phyloP scores from a whole-genome alignment of 257 asterid genomes.

The Marsdenia floribunda region DNA sequence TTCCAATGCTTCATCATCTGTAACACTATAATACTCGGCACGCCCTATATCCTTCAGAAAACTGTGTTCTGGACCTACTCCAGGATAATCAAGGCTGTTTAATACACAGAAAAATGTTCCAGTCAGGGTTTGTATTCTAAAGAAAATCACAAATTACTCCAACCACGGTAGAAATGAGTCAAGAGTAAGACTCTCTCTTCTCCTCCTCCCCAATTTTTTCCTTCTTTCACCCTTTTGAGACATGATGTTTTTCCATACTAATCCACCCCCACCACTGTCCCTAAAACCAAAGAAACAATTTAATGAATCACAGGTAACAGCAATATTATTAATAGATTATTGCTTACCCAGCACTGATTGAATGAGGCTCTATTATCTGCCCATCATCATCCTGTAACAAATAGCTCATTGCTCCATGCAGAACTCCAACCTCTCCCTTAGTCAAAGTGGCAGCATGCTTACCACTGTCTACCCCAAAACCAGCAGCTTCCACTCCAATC shows the following conservation, averaged over 20 bases:
- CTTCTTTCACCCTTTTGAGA: neutral
- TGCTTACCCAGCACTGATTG: slow-evolving; percentile 86
- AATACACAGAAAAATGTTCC: neutral
- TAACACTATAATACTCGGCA: slow-evolving; percentile 73
- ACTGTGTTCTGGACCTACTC: slow-evolving; percentile 98
- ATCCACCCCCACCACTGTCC: neutral
- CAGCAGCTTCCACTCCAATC: slow-evolving; percentile 96
- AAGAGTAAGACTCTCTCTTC: neutral
- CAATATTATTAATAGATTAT: neutral
- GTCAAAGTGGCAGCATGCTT: slow-evolving; percentile 95
- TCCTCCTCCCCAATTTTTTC: too few relatives aligned
- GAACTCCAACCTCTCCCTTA: slow-evolving; percentile 84
- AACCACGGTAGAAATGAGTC: neutral
- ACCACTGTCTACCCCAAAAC: slow-evolving; percentile 87
- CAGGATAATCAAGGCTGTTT: slow-evolving; percentile 77
- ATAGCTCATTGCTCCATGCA: slow-evolving; percentile 98
- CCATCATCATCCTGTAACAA: slow-evolving; percentile 93
- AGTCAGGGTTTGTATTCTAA: neutral
- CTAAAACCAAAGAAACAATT: neutral
- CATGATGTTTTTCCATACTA: neutral
- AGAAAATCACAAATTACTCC: neutral
- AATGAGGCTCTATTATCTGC: slow-evolving; percentile 91
- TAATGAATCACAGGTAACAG: neutral
- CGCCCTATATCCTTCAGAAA: slow-evolving; percentile 86
- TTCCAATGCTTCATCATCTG: slow-evolving; percentile 91